phyloP scores from a whole-genome alignment of 805 yeast species.

The Wickerhamiella allomyrinae region DNA sequence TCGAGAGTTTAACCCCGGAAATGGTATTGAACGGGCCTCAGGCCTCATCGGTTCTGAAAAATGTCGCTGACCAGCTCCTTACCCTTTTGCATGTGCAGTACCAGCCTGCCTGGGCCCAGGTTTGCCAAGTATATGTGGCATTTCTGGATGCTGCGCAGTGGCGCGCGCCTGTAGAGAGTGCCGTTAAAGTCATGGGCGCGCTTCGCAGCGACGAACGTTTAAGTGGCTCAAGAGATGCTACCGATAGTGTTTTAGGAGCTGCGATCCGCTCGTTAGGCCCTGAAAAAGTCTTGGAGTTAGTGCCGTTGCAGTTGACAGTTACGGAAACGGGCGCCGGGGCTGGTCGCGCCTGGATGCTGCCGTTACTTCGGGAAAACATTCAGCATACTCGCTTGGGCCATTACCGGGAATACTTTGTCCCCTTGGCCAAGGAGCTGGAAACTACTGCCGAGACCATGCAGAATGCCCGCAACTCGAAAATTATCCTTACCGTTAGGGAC shows the following conservation, averaged over 20 bases:
- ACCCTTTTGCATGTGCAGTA: slow-evolving; percentile 58
- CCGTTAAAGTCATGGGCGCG: slow-evolving; percentile 61
- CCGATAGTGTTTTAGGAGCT: slow-evolving; percentile 67
- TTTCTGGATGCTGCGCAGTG: slow-evolving; percentile 47
- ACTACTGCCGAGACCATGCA: slow-evolving; percentile 16
- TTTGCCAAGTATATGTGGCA: slow-evolving; percentile 52
- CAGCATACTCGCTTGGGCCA: slow-evolving; percentile 52
- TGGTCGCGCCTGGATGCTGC: slow-evolving; percentile 95
- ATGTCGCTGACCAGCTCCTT: slow-evolving; percentile 40
- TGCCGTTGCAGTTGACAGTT: slow-evolving; percentile 58
- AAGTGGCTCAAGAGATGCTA: slow-evolving; percentile 47
- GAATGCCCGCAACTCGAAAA: slow-evolving; percentile 50
- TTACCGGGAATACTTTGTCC: slow-evolving; percentile 50
- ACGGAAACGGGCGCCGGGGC: slow-evolving; percentile 37
- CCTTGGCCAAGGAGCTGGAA: slow-evolving; percentile 31
- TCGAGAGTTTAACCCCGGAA: slow-evolving; percentile 50
- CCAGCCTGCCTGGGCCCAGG: slow-evolving; percentile 60
- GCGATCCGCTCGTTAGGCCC: slow-evolving; percentile 80
- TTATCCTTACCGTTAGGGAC: slow-evolving; percentile 71
- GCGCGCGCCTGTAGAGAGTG: slow-evolving; percentile 54
- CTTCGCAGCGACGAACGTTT: slow-evolving; percentile 76
- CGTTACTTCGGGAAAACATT: slow-evolving; percentile 76
- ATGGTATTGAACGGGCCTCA: slow-evolving; percentile 39
- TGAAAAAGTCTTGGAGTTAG: slow-evolving; percentile 51
- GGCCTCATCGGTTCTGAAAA: slow-evolving; percentile 22